Percentiles rank a stretch among this genome's conserved stretches.
Evolutionary conservation across 2,329 filamentous ascomycete genomes (phyloP).

Genomic region (Albophoma yamanashiensis): DNA sequence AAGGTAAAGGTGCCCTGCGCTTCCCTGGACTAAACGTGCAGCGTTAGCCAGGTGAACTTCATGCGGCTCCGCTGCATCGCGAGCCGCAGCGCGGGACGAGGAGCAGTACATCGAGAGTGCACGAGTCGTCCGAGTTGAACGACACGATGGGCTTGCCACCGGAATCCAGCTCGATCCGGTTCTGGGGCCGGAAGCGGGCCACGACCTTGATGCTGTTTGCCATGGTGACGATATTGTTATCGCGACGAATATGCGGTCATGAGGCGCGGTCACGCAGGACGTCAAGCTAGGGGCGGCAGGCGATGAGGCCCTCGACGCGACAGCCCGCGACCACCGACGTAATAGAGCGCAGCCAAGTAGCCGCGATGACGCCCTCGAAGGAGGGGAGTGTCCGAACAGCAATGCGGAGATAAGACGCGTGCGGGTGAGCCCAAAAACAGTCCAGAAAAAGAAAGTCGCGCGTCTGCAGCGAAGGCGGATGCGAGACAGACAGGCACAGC

Average conservation of each 20-base stretch:
- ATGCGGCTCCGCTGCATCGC: background rate
- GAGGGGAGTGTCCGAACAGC: background rate
- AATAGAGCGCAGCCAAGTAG: slow-evolving; percentile 1
- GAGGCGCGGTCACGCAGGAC: slow-evolving; percentile 3
- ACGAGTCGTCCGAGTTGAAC: slow-evolving; percentile 85
- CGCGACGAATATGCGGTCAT: slow-evolving; percentile 4
- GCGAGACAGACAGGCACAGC: background rate
- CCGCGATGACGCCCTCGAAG: background rate
- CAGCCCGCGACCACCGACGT: background rate
- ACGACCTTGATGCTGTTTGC: slow-evolving; percentile 75
- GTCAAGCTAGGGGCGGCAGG: background rate
- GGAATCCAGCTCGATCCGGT: slow-evolving; percentile 82
- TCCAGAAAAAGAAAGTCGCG: background rate
- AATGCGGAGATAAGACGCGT: background rate
- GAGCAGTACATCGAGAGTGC: slow-evolving; percentile 65
- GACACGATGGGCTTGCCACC: slow-evolving; percentile 86
- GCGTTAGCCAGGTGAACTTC: slow-evolving; percentile 11
- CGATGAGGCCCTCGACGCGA: background rate
- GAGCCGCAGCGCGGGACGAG: background rate
- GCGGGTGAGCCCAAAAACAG: background rate
- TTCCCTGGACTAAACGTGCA: slow-evolving; percentile 59
- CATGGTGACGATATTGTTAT: slow-evolving; percentile 31
- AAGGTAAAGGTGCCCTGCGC: slow-evolving; percentile 85
- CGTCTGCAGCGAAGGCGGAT: background rate
- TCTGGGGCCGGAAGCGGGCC: slow-evolving; percentile 94